Evolutionary conservation across 2,329 filamentous ascomycete species (phyloP), one percentile per base, ranked within the genome.

Genomic region (Ceratocystis huliohia): DNA sequence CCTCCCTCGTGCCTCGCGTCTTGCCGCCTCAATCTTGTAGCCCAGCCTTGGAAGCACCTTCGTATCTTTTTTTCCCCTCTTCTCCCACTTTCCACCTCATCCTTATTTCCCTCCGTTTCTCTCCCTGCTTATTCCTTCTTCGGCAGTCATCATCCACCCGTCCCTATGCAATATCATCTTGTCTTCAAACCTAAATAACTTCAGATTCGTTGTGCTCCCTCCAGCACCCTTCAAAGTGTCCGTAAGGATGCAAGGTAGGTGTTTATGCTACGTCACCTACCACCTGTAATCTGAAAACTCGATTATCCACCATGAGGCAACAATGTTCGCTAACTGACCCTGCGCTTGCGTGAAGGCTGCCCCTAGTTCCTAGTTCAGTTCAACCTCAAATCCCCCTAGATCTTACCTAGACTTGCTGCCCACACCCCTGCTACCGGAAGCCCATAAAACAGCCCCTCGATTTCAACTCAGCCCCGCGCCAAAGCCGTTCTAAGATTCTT

Each of bases 401-500:
- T 64, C 48, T n/a, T 28, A 63, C 61, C 33, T 45, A 22, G 5
- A 46, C 63, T 25, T 53, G 28, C 44, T 33, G 57, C 45, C 28
- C 61, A 62, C 25, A 64, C 45, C 41, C 64, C 56, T 59, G 45
- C 56, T 25, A 44, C 45, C 25, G 53, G 37, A 63, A 62, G 20
- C 50, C 67, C 61, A 62, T 61, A 61, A 68, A 64, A 68, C 61
- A 66, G 57, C 67, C 67, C 61, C 59, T 64, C 67, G 67, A 68
- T 64, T 67, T 41, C 64, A 45, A 66, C 67, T 66, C 67, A 68
- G 67, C 67, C 67, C 67, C 67, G 64, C 67, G 64, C 67, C 66
- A 66, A 63, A 53, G 63, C 56, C 56, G 56, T 59, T 64, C 46
- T 48, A n/a, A 56, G 50, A 56, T 30, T 41, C 37, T 41, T 7